A percentile compares a stretch with the other conserved stretches of the same genome.
Conservation (phyloP, 495 filamentous ascomycete genomes). For the Trichodelitschia bisporula region DNA sequence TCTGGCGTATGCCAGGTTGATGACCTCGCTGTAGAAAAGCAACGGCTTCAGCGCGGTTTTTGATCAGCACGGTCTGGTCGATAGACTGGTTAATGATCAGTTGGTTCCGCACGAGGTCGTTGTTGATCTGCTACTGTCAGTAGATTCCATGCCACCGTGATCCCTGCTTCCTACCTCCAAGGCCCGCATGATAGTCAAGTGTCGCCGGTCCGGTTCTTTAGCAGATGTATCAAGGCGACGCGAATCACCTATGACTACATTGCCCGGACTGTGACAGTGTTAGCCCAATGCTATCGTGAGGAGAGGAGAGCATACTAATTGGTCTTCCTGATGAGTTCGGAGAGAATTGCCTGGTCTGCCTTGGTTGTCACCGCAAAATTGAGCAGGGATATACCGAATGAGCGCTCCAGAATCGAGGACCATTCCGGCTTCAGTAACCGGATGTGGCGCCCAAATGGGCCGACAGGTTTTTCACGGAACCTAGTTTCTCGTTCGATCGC, state of each 20-base stretch:
- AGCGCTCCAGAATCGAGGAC: constrained; percentile 59
- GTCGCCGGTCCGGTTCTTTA: constrained; percentile 45
- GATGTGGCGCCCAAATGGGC: constrained; percentile 58
- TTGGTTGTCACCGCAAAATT: constrained; percentile 63
- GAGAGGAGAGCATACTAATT: constrained; percentile 21
- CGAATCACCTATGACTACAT: constrained; percentile 40
- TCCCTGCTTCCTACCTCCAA: constrained; percentile 26
- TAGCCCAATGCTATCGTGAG: constrained; percentile 4
- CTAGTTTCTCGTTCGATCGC: constrained; percentile 35
- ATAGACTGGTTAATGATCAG: constrained; percentile 63
- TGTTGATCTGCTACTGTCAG: constrained; percentile 32
- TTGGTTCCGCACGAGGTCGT: constrained; percentile 49
- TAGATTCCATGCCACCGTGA: background rate
- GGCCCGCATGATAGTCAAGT: constrained; percentile 53
- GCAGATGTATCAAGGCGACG: constrained; percentile 31
- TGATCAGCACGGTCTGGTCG: constrained; percentile 65
- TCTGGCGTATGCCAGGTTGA: constrained; percentile 40
- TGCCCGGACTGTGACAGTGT: constrained; percentile 20
- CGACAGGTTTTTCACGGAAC: constrained; percentile 50
- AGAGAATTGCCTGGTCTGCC: constrained; percentile 37
- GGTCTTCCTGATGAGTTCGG: constrained; percentile 31
- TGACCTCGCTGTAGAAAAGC: constrained; percentile 35
- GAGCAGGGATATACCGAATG: constrained; percentile 35
- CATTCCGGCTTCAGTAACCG: constrained; percentile 55
- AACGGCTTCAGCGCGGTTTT: constrained; percentile 35